Conservation (phyloP, 106 monocot genomes). For the Ottelia alismoides region DNA sequence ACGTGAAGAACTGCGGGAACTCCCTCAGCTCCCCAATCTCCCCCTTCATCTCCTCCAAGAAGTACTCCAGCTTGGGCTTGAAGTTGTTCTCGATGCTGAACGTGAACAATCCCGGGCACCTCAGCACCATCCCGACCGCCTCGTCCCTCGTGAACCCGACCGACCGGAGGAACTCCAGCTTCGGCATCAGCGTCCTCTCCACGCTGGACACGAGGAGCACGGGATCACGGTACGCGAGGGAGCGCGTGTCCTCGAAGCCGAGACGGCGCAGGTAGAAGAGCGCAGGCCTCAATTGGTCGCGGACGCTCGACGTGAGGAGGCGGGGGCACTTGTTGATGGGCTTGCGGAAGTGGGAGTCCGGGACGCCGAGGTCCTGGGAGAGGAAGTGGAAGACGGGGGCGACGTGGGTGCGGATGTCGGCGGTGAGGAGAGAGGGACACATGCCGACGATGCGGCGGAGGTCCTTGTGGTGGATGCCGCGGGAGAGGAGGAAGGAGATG, state of each 20-base stretch:
- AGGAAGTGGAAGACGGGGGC: no score
- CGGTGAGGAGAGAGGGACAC: no score
- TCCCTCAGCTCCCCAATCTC: constrained; percentile 70
- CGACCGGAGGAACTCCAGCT: no score
- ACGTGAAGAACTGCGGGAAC: constrained; percentile 69
- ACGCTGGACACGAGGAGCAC: constrained; percentile 53
- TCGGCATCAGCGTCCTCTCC: no score
- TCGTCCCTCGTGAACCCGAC: constrained; percentile 35
- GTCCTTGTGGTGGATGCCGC: constrained; percentile 55
- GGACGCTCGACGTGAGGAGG: constrained; percentile 37
- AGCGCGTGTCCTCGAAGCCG: constrained; percentile 32
- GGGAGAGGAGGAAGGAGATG: constrained; percentile 37
- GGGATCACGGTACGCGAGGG: constrained; percentile 34
- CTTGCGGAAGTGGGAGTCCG: constrained; percentile 19
- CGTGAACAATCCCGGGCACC: constrained; percentile 52
- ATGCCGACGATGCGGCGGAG: constrained; percentile 24
- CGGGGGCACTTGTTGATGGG: constrained; percentile 62
- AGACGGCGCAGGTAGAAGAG: constrained; percentile 45
- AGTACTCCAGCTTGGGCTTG: constrained; percentile 42
- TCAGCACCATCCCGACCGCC: constrained; percentile 41
- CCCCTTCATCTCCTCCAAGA: no score
- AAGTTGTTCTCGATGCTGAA: constrained; percentile 75
- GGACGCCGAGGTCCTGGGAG: no score
- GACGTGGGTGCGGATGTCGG: constrained; percentile 29
- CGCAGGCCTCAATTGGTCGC: constrained; percentile 53